A percentile compares a stretch with the other conserved stretches of the same genome.
Conservation (phyloP, 306 rosid species). For the Pterocarpus santalinus region DNA sequence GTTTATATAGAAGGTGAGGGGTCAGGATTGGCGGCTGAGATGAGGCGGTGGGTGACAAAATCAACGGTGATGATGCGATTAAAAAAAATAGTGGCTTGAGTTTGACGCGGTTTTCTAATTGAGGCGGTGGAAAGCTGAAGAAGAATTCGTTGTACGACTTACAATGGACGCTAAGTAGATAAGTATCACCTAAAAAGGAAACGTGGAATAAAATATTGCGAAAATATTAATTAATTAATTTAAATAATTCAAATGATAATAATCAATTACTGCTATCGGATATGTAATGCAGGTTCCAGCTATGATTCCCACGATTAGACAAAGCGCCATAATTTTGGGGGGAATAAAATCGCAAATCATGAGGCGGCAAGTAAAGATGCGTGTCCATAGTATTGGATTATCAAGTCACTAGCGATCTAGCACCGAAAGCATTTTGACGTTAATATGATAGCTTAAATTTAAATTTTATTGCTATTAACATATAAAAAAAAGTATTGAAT, state of each 20-base stretch:
- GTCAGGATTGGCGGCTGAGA: neutral
- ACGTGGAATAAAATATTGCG: neutral
- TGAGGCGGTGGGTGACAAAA: neutral
- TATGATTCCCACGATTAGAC: neutral
- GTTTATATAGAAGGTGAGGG: neutral
- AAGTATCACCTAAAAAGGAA: neutral
- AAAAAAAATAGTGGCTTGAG: neutral
- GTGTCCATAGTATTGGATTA: neutral
- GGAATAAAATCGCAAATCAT: neutral
- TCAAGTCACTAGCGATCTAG: too few relatives aligned
- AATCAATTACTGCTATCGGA: too few relatives aligned
- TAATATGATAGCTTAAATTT: too few relatives aligned
- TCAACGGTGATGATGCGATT: neutral
- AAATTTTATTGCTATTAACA: too few relatives aligned
- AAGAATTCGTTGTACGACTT: neutral
- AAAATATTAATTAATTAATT: too few relatives aligned
- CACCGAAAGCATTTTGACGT: too few relatives aligned
- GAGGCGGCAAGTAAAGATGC: neutral
- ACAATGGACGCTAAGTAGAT: neutral
- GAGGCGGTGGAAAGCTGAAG: constrained; percentile 30
- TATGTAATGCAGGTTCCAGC: neutral
- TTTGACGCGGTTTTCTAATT: constrained; percentile 38
- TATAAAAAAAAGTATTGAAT: too few relatives aligned
- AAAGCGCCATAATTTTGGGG: too few relatives aligned
- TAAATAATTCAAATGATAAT: too few relatives aligned